Evolutionary conservation across 495 filamentous ascomycete genomes (phyloP), one percentile per base, ranked within the genome.

Genomic region (Margaritispora aquatica): DNA sequence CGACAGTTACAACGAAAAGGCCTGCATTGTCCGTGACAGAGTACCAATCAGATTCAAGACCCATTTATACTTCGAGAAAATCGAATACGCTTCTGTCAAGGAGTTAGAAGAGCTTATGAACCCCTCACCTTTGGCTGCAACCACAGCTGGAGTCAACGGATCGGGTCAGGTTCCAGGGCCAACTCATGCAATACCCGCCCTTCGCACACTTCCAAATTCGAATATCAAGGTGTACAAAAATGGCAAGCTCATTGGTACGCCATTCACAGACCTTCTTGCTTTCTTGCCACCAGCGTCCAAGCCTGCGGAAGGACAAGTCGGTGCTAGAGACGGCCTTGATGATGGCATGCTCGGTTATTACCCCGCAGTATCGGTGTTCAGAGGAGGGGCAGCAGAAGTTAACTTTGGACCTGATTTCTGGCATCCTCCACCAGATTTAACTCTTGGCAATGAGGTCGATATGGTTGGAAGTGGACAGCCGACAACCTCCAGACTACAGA

Each of bases 271-370:
- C 59, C 81, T 99, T 5, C 82, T 96, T 19, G 84, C 93, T 7
- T 99, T 99, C 71, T 76, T 99, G 0, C 94, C 95, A 0, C 93
- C 93, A 0, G 92, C 93, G 1, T 93, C 88, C 27, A 87, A 86
- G 47, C 89, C 90, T 17, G 76, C 85, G n/a, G 73, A 73, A 19
- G 24, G 27, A 0, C 86, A 90, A 50, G 74, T 85, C 1, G 89
- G 89, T 10, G 89, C 89, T 13, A 80, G 95, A 21, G 88, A 92
- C 52, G 83, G 81, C 2, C 83, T 94, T 29, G 95, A 99, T 66
- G 95, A 99, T 66, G 93, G 92, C 23, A 88, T 89, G 77, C 77
- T 96, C 2, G 95, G 95, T 0, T 99, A 99, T 68, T 96, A 92
- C 69, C 95, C 95, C 0, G 91, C 93, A 21, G 84, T 97, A 19